These are phyloP conservation scores for Cystobasidiaceae sp. DNA, from an alignment of 1,284 basidiomycete genomes.

Conservation along the genomic window DNA sequence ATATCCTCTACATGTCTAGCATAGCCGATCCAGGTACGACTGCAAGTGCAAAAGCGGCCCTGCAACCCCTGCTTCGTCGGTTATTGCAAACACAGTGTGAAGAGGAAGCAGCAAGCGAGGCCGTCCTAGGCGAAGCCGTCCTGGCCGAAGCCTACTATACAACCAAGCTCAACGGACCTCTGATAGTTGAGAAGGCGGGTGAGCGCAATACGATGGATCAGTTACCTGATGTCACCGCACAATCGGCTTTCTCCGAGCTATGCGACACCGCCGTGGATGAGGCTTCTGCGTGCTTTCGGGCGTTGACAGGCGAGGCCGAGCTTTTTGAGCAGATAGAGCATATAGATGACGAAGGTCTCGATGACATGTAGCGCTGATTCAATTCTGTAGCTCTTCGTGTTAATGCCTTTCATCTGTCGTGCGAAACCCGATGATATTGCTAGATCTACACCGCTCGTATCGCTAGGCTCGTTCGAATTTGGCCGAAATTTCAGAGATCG, in stretches of 20 bases:
- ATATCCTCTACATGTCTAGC: constrained; percentile 47
- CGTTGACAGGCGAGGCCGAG: constrained; percentile 16
- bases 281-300: not conserved
- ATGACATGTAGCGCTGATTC: not conserved
- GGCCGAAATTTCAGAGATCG: constrained; percentile 26
- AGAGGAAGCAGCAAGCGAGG: not conserved
- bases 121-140: not conserved
- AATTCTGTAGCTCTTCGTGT: not conserved
- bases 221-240: not conserved
- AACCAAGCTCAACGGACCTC: not conserved
- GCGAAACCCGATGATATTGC: not conserved
- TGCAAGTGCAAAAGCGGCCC: not conserved
- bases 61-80: no score
- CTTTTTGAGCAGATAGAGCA: constrained; percentile 8
- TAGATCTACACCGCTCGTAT: no score
- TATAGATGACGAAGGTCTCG: constrained; percentile 11
- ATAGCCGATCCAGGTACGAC: not conserved
- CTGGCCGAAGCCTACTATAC: constrained; percentile 8
- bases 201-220: not conserved
- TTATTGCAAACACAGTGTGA: no score
- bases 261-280: constrained; percentile 15
- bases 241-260: constrained; percentile 3
- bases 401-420: not conserved
- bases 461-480: constrained; percentile 15
- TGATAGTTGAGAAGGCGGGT: not conserved